These are phyloP conservation scores for Pittosporum tobira DNA, from an alignment of 129 eudicot genomes.

Conservation along the genomic window DNA sequence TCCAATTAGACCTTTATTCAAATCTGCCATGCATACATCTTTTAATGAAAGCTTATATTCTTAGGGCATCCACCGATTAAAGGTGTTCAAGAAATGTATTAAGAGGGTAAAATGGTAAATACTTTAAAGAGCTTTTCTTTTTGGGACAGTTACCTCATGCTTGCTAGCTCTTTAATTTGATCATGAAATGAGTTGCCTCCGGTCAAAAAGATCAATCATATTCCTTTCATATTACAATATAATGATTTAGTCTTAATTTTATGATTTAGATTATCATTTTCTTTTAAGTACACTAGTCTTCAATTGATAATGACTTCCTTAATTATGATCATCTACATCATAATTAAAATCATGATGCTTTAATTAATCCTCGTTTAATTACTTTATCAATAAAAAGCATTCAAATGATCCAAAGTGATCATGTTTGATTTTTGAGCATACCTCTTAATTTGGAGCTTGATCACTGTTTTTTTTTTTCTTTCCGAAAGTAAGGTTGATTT, in stretches of 20 bases:
- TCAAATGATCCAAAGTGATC: no score
- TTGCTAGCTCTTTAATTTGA: not conserved
- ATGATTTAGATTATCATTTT: slow-evolving; percentile 1
- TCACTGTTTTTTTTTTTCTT: no score
- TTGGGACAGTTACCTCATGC: not conserved
- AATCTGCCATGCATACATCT: slow-evolving; percentile 2
- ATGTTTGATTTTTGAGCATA: no score
- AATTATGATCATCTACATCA: not conserved
- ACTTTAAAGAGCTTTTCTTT: not conserved
- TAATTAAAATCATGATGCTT: not conserved
- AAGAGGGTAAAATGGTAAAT: not conserved
- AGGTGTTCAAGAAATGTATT: slow-evolving; percentile 6
- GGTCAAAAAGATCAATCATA: not conserved
- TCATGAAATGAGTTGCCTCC: not conserved
- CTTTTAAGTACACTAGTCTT: not conserved
- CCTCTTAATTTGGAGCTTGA: no score
- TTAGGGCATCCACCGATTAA: slow-evolving; percentile 5
- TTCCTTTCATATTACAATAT: not conserved
- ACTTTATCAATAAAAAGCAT: no score
- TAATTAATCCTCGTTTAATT: no score
- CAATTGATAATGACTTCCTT: no score
- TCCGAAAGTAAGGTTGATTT: no score
- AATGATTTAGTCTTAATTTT: not conserved
- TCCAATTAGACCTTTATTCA: slow-evolving; percentile 3
- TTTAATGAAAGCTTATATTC: slow-evolving; percentile 4